Conservation (phyloP, 441 rosid genomes). For the Gossypium davidsonii region DNA sequence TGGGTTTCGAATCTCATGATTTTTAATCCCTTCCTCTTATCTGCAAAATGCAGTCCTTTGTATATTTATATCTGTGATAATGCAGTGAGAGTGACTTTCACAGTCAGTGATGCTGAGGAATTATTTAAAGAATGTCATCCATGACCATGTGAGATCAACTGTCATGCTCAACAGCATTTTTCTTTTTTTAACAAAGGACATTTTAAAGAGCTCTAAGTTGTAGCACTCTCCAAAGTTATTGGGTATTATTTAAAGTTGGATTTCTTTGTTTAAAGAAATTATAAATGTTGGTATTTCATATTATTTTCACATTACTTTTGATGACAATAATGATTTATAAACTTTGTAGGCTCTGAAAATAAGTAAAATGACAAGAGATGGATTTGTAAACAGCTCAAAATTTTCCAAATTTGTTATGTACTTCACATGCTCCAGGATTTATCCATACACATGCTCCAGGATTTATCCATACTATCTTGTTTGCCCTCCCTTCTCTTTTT, state of each 20-base stretch:
- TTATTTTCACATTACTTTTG: neutral
- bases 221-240: neutral
- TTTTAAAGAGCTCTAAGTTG: neutral
- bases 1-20: no score
- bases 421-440: no score
- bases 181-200: no score
- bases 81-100: neutral
- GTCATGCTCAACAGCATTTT: neutral
- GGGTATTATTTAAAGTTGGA: neutral
- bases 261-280: neutral
- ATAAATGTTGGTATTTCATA: neutral
- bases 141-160: neutral
- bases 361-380: no score
- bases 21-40: no score
- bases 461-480: no score
- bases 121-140: neutral
- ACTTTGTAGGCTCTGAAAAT: neutral
- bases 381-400: no score
- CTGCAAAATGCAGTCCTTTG: no score
- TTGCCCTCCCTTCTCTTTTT: no score
- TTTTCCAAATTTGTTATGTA: no score
- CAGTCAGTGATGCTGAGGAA: neutral
- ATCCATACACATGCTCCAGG: no score
- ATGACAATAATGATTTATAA: neutral
- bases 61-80: no score